A percentile compares a stretch with the other conserved stretches of the same genome.
Evolutionary conservation across 441 rosid genomes (phyloP).

Genomic region (Biscutella laevigata): DNA sequence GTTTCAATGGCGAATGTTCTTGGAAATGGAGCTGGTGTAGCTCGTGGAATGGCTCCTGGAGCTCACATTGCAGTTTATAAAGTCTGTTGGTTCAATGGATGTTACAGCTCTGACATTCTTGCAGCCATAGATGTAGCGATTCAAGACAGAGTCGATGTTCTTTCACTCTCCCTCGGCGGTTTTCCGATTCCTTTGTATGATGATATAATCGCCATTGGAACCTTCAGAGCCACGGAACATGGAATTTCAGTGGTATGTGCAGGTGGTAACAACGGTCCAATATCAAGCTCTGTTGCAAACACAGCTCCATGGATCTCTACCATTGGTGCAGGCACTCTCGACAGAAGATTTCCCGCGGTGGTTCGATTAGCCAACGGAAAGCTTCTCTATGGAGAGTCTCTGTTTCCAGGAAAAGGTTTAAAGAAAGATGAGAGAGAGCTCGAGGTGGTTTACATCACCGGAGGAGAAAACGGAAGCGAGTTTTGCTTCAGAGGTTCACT

Average conservation of each 20-base stretch:
- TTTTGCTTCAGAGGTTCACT: slow-evolving; percentile 57
- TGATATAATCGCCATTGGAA: slow-evolving; percentile 59
- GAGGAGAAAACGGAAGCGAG: slow-evolving; percentile 42
- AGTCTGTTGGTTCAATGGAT: slow-evolving; percentile 70
- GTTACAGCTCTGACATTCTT: slow-evolving; percentile 64
- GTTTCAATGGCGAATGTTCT: slow-evolving; percentile 51
- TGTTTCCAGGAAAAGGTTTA: slow-evolving; percentile 36
- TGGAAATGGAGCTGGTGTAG: slow-evolving; percentile 51
- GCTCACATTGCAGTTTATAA: slow-evolving; percentile 61
- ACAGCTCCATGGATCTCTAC: slow-evolving; percentile 67
- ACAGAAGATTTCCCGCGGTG: slow-evolving; percentile 52
- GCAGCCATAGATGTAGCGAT: slow-evolving; percentile 68
- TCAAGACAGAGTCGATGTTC: slow-evolving; percentile 52
- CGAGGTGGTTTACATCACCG: slow-evolving; percentile 41
- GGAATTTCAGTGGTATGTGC: slow-evolving; percentile 58
- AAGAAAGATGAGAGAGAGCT: slow-evolving; percentile 34
- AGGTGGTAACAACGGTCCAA: slow-evolving; percentile 63
- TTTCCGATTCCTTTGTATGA: slow-evolving; percentile 53
- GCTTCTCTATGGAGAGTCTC: slow-evolving; percentile 47
- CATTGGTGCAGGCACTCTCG: slow-evolving; percentile 55
- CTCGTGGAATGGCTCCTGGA: slow-evolving; percentile 63
- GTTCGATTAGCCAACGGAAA: slow-evolving; percentile 38
- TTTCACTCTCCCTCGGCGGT: slow-evolving; percentile 62
- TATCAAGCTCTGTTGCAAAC: slow-evolving; percentile 51
- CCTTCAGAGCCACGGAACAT: slow-evolving; percentile 49